Conservation (phyloP, 2,329 filamentous ascomycete genomes). For the Parafenestella ontariensis region DNA sequence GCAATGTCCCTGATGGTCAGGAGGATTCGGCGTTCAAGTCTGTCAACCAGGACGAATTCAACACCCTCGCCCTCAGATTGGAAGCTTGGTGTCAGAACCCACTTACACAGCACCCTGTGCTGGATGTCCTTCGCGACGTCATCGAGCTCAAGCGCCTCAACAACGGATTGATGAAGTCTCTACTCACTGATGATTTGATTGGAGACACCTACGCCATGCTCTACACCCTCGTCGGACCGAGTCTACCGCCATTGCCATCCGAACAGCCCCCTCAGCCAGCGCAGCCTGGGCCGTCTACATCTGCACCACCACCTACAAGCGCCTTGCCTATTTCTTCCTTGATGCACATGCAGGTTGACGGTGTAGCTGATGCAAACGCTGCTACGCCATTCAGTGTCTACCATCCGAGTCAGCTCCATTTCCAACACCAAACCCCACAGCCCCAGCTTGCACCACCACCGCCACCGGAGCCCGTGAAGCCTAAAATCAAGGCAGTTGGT, state of each 20-base stretch:
- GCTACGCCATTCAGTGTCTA: constrained; percentile 35
- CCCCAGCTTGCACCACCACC: constrained; percentile 23
- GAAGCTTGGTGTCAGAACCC: constrained; percentile 65
- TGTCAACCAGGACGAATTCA: constrained; percentile 71
- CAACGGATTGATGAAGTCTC: constrained; percentile 82
- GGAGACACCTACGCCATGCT: constrained; percentile 85
- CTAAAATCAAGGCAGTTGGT: constrained; percentile 64
- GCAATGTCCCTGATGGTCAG: constrained; percentile 64
- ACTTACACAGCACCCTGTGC: constrained; percentile 55
- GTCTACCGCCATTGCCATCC: constrained; percentile 60
- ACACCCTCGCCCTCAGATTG: constrained; percentile 63
- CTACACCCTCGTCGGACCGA: constrained; percentile 70
- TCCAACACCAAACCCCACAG: constrained; percentile 20
- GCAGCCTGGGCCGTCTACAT: constrained; percentile 7
- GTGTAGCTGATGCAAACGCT: constrained; percentile 20
- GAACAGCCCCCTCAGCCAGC: constrained; percentile 35
- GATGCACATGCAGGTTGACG: constrained; percentile 44
- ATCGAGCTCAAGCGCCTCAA: constrained; percentile 81
- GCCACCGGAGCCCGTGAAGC: constrained; percentile 29
- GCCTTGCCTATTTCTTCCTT: constrained; percentile 39
- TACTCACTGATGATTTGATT: constrained; percentile 89
- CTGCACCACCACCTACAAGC: constrained; percentile 18
- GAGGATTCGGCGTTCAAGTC: constrained; percentile 71
- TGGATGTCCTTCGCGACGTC: constrained; percentile 71
- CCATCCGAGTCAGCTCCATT: constrained; percentile 33